Evolutionary conservation across 208 protist genomes (phyloP).

Genomic region (Crithidia brevicula): DNA sequence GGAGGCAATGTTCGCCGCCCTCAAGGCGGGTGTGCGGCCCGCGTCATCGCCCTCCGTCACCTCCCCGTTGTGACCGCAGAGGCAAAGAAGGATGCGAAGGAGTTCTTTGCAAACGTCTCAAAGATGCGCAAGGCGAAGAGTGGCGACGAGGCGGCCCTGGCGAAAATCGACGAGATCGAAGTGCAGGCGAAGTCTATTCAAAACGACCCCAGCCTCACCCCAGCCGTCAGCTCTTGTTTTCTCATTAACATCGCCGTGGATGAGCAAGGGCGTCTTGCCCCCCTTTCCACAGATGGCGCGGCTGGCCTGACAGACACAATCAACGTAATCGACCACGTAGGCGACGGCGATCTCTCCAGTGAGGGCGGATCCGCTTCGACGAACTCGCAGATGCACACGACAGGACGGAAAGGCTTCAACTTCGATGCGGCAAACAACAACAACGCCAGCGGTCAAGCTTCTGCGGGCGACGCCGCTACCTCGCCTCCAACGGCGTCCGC

Average conservation of each 20-base stretch:
- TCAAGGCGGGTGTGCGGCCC: constrained; percentile 35
- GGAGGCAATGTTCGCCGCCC: constrained; percentile 13
- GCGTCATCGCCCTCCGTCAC: constrained; percentile 31
- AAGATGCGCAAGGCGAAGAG: constrained; percentile 8
- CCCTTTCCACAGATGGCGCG: constrained; percentile 10
- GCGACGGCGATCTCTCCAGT: background rate
- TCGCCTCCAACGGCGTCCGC: background rate
- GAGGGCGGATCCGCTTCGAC: background rate
- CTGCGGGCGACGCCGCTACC: background rate
- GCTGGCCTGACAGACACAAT: constrained; percentile 1
- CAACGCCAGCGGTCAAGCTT: background rate
- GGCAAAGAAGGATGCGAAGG: constrained; percentile 17
- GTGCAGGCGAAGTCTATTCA: constrained; percentile 24
- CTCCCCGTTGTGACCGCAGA: constrained; percentile 27
- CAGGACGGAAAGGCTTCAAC: constrained; percentile 12
- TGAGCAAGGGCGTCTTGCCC: constrained; percentile 25
- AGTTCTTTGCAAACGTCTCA: constrained; percentile 11
- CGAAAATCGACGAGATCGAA: constrained; percentile 17
- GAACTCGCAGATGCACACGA: background rate
- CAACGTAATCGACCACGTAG: constrained; percentile 1
- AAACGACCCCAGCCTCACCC: constrained; percentile 25
- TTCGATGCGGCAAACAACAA: background rate
- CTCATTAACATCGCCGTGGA: constrained; percentile 31
- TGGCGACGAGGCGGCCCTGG: constrained; percentile 6
- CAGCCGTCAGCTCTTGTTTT: constrained; percentile 33